Base-by-base conservation (phyloP, 345 rosid species). In the Citrus maxima region DNA sequence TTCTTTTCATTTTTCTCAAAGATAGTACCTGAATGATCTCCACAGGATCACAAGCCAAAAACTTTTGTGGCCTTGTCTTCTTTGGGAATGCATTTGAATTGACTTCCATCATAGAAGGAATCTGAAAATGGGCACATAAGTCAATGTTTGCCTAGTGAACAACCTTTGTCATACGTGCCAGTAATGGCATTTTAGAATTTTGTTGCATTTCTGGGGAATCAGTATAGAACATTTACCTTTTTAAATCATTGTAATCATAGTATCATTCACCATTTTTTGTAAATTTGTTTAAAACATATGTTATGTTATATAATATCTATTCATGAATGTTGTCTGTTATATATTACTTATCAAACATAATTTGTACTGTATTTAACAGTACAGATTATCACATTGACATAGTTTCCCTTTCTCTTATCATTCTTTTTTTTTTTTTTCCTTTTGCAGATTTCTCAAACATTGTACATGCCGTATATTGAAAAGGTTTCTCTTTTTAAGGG, bases 391-490 rank as follows among this genome's bases (percentile, higher is more conserved):
- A 67, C 56, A 61, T 25, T 61, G 56, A 27, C 58, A 34, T 73
- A 60, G 46, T 60, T 69, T 75, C 78, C 74, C 51, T 70, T 37
- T 56, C 60, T 80, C 56, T 75, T 64, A 60, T 40, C 24, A 32
- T 37, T 38, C 28, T 10, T 28, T 28, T 65, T 24, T 28, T 28
- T 65, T 24, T 63, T 62, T 78, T 59, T 71, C 27, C 49, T 65
- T 82, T 40, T 77, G 79, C 88, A 96, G 98, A 93, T 96, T 77
- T 90, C 95, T 0, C 91, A 93, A 72, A 73, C 77, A 8, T 84
- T 96, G 69, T 96, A 90, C 77, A 32, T 87, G 87, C 89, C 90
- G 37, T 91, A 75, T 76, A 83, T 94, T 58, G 82, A 90, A 83
- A 84, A 88, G 62, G 84, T 91, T 67, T 61, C 89, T 46, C 90